Conservation (phyloP, 352 stramenopile species). For the Phytophthora constricta region DNA sequence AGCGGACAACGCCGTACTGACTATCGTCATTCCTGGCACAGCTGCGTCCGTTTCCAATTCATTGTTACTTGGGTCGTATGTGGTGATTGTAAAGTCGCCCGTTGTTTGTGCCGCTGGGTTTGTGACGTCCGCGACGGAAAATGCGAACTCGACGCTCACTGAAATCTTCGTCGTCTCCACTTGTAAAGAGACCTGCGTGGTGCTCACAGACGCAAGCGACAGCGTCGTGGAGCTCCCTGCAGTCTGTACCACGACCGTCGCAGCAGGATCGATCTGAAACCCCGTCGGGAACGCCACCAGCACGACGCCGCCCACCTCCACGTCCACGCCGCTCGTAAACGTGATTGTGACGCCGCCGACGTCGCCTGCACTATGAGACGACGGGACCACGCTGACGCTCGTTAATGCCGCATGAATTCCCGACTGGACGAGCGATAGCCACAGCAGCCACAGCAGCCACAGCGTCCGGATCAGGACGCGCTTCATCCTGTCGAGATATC, state of each 20-base stretch:
- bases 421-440: not conserved
- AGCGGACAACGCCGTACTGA: constrained; percentile 10
- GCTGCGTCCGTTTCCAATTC: constrained; percentile 17
- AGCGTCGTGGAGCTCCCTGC: constrained; percentile 38
- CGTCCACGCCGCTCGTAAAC: constrained; percentile 34
- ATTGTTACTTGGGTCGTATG: constrained; percentile 21
- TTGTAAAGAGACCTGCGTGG: constrained; percentile 24
- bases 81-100: constrained; percentile 28
- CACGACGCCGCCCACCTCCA: constrained; percentile 31
- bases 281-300: constrained; percentile 40
- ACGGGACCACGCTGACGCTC: constrained; percentile 27
- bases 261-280: constrained; percentile 32
- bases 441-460: constrained; percentile 11
- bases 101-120: constrained; percentile 41
- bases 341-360: constrained; percentile 30
- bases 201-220: constrained; percentile 21
- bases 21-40: constrained; percentile 22
- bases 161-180: constrained; percentile 32
- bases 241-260: constrained; percentile 12
- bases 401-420: constrained; percentile 29
- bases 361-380: constrained; percentile 32
- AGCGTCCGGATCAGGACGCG: not conserved
- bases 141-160: constrained; percentile 29
- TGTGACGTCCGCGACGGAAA: constrained; percentile 35
- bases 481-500: not conserved